These are phyloP conservation scores for Kurtzmaniella quercitrusa DNA, from an alignment of 1,139 yeast genomes.

Conservation along the genomic window DNA sequence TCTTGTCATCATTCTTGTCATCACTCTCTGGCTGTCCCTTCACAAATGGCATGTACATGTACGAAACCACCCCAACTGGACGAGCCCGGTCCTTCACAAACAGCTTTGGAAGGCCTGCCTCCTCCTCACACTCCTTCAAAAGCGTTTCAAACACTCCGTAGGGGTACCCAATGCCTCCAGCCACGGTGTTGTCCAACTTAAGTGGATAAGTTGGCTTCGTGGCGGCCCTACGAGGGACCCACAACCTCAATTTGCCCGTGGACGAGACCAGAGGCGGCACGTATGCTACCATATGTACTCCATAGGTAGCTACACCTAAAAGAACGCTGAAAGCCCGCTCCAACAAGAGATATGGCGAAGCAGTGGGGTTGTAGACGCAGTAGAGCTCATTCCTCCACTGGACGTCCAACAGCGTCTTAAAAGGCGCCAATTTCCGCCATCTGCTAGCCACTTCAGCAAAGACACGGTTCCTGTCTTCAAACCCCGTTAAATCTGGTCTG, in stretches of 20 bases:
- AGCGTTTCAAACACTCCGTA: slow-evolving; percentile 72
- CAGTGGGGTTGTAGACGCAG: slow-evolving; percentile 56
- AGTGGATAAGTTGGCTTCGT: slow-evolving; percentile 86
- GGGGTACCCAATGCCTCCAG: slow-evolving; percentile 91
- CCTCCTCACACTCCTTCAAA: slow-evolving; percentile 83
- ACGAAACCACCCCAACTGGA: slow-evolving; percentile 66
- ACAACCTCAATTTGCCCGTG: slow-evolving; percentile 50
- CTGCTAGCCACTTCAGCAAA: slow-evolving; percentile 40
- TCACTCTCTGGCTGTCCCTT: not conserved
- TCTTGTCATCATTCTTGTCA: not conserved
- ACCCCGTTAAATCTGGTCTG: slow-evolving; percentile 29
- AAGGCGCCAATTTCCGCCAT: slow-evolving; percentile 36
- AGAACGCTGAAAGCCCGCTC: slow-evolving; percentile 82
- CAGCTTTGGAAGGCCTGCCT: slow-evolving; percentile 67
- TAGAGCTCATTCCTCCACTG: slow-evolving; percentile 93
- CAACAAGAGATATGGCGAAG: slow-evolving; percentile 55
- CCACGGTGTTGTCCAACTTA: slow-evolving; percentile 88
- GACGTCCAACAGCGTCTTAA: slow-evolving; percentile 38
- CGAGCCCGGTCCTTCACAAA: slow-evolving; percentile 44
- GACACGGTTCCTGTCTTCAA: slow-evolving; percentile 43
- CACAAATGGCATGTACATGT: slow-evolving; percentile 41
- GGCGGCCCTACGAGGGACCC: slow-evolving; percentile 81
- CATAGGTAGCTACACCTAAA: slow-evolving; percentile 84
- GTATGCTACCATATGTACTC: slow-evolving; percentile 83
- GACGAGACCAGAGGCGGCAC: slow-evolving; percentile 36